phyloP scores from a whole-genome alignment of 331 rosid species.

The Pyracantha coccinea region DNA sequence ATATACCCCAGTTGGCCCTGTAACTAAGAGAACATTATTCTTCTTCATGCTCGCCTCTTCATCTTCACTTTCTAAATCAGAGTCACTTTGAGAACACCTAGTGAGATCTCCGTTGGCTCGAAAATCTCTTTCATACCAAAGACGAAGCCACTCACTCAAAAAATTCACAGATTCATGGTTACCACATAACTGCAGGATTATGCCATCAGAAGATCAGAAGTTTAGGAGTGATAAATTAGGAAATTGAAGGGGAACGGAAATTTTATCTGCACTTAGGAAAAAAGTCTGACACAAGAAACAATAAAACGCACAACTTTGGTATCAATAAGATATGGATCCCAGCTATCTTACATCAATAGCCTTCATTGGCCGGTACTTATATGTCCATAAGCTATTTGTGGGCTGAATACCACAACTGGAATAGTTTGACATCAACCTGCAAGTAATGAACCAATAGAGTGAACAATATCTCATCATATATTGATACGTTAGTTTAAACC shows the following conservation, averaged over 20 bases:
- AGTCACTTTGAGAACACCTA: conserved; percentile 43
- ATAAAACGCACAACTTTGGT: conserved; percentile 8
- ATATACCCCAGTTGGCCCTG: conserved; percentile 86
- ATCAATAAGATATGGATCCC: conserved; percentile 2
- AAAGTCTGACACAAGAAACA: not conserved
- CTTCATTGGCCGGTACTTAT: conserved; percentile 72
- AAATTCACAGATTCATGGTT: conserved; percentile 67
- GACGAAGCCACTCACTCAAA: conserved; percentile 72
- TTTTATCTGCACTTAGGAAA: not conserved
- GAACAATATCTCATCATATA: not conserved
- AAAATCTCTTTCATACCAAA: conserved; percentile 54
- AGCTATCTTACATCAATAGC: conserved; percentile 51
- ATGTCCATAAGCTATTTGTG: conserved; percentile 52
- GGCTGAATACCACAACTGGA: conserved; percentile 33
- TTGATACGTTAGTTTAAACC: not conserved
- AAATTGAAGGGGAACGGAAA: not conserved
- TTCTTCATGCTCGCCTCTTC: conserved; percentile 50
- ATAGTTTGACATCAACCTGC: conserved; percentile 57
- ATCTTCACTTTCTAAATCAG: conserved; percentile 45
- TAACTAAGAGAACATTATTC: conserved; percentile 75
- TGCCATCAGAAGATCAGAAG: conserved; percentile 7
- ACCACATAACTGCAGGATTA: conserved; percentile 67
- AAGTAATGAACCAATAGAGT: conserved; percentile 1
- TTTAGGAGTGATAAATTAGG: not conserved
- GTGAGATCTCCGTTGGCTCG: conserved; percentile 32